Base-by-base conservation (phyloP, 768 basidiomycete species). In the Collybiopsis luxurians region DNA sequence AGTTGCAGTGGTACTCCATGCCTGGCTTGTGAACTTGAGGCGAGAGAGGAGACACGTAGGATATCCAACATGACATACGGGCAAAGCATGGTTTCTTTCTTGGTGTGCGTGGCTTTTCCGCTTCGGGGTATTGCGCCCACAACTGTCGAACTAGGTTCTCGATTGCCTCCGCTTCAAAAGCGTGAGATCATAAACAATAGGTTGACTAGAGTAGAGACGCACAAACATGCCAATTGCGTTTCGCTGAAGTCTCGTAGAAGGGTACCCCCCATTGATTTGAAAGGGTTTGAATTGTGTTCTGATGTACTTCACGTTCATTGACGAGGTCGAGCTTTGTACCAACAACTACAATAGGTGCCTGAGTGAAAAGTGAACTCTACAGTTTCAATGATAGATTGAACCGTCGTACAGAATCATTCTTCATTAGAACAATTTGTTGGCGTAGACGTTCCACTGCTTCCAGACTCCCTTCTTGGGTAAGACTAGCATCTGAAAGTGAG, bases 221-320 rank as follows among this genome's bases (percentile, higher is more conserved):
- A 51, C 50, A 51, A 53, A 93, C 79, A 62, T 92, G 84, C 90
- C 88, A 90, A 65, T 92, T 85, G 46, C 82, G 78, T 69, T 92
- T 93, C 9, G 91, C 89, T n/a, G 90, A 92, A 2, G 91, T 93
- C 72, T 93, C 92, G 66, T 88, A 92, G 65, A 90, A 89, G 10
- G 79, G 88, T n/a, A 90, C 71, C 13, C 75, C 74, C 90, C 90
- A 92, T 2, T 77, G 77, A 30, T 69, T 75, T 19, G 86, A 82
- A 11, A 90, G 79, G 10, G 81, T 72, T 64, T 87, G 82, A 34
- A 92, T 87, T 0, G 81, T 82, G 40, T 67, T 74, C 46, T 79
- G 76, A 17, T 83, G 82, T 5, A 95, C 89, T 66, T 93, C 90
- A 31, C 93, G 82, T 68, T 95, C 92, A 57, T 81, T 84, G 26